Base-by-base conservation (phyloP, 176 grass and related monocot genomes). In the Carex cristatella region DNA sequence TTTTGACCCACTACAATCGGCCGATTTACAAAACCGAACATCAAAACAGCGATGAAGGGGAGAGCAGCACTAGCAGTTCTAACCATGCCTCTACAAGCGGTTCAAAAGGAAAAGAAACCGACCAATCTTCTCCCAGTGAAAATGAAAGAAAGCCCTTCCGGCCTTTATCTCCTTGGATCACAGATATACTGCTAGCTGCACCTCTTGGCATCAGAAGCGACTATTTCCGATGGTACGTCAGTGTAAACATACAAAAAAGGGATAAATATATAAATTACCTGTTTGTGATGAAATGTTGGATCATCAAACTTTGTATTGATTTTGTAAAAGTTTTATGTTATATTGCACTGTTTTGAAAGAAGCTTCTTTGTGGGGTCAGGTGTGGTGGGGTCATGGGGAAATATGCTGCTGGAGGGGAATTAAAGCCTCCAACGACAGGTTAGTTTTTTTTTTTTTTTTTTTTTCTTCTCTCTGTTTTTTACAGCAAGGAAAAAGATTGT, bases 401-500 rank as follows among this genome's bases (percentile, higher is more conserved):
- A 79, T 99, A 99, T 15, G 97, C 97, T 87, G 97, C 93, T 76
- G 97, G 97, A 89, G 97, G 97, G 89, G 97, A 99, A 88, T 73
- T 99, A 65, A 99, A 99, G 87, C 97, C 97, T 88, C 97, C 97
- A 87, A 94, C 88, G 73, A 99, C 97, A 92, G 97, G 97, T 99
- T 60, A 30, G 93, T 91, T 65, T 13, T 38, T 38, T 61, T 65
- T 60, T 65, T 23, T 81, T 65, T 38, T 3, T 4, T 4, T 42
- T 11, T 55, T 40, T 9, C 37, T 38, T 38, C 37, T 38, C 61
- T 65, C 59, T 65, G 19, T 81, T 81, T 63, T 32, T 57, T 44
- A 71, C 68, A 14, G 37, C 33, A 57, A 5, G 57, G 15, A 27
- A 76, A 4, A 76, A 30, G 46, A 54, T 76, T 30, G 4, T 78